Evolutionary conservation across 78 protist genomes (phyloP).

Genomic region (Salpingoeca rosetta): DNA sequence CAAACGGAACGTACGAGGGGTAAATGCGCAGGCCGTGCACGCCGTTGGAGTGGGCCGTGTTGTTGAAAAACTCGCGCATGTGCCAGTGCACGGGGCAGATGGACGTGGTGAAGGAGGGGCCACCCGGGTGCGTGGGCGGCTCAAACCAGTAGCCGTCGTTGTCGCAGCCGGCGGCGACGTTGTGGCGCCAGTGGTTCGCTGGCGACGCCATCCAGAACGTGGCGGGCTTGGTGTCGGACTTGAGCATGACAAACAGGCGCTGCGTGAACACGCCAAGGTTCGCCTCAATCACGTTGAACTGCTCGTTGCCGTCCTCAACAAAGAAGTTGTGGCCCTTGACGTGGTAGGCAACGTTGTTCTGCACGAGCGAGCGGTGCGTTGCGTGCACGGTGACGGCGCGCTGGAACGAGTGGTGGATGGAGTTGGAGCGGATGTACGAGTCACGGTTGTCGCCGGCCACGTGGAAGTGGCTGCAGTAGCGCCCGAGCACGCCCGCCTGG

Average conservation of each 20-base stretch:
- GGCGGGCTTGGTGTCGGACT: slow-evolving; percentile 11
- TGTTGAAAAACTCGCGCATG: not conserved
- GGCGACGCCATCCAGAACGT: slow-evolving; percentile 29
- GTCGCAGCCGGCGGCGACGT: slow-evolving; percentile 32
- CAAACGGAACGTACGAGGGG: not conserved
- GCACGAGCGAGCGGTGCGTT: slow-evolving; percentile 9
- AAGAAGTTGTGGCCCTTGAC: slow-evolving; percentile 43
- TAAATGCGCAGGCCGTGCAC: not conserved
- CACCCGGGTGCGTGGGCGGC: not conserved
- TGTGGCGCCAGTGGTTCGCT: slow-evolving; percentile 3
- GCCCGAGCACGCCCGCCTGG: slow-evolving; percentile 24
- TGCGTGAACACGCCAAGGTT: slow-evolving; percentile 5
- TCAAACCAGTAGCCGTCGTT: slow-evolving; percentile 23
- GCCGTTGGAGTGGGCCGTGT: not conserved
- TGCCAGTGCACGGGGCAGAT: slow-evolving; percentile 1
- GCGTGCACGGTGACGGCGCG: slow-evolving; percentile 35
- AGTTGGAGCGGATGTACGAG: slow-evolving; percentile 24
- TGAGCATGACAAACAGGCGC: not conserved
- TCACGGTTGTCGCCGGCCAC: not conserved
- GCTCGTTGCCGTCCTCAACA: slow-evolving; percentile 49
- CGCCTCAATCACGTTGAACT: slow-evolving; percentile 1
- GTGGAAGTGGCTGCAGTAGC: slow-evolving; percentile 50
- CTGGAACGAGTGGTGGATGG: slow-evolving; percentile 23
- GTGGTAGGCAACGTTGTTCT: slow-evolving; percentile 34
- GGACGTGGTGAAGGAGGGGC: not conserved